A percentile compares a stretch with the other conserved stretches of the same genome.
Conservation (phyloP, 2,329 filamentous ascomycete species). For the Penicillium sp. region DNA sequence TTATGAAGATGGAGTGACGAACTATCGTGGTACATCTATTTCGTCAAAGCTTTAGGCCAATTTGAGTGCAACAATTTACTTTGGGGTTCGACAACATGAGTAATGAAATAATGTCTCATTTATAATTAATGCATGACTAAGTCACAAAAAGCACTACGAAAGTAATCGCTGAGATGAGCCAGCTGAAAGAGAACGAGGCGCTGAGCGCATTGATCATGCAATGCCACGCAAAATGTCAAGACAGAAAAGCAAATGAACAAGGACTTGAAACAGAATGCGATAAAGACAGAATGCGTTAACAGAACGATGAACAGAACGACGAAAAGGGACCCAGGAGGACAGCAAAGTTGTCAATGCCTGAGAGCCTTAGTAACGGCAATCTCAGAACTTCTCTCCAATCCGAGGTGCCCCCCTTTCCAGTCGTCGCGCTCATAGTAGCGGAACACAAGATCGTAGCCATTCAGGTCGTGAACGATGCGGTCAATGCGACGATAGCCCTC, state of each 20-base stretch:
- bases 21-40: too few relatives aligned
- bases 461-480: slow-evolving; percentile 93
- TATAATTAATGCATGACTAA: slow-evolving; percentile 7
- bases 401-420: slow-evolving; percentile 65
- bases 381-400: slow-evolving; percentile 53
- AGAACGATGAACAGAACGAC: slow-evolving; percentile 5
- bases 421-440: slow-evolving; percentile 91
- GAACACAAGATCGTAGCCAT: slow-evolving; percentile 96
- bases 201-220: slow-evolving; percentile 21
- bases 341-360: neutral
- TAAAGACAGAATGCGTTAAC: slow-evolving; percentile 3
- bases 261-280: neutral
- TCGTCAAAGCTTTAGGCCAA: too few relatives aligned
- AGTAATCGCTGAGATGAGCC: slow-evolving; percentile 2
- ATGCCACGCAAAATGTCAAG: slow-evolving; percentile 22
- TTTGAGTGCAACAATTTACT: too few relatives aligned
- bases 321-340: slow-evolving; percentile 14
- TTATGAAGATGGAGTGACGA: neutral
- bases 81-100: neutral
- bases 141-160: slow-evolving; percentile 6
- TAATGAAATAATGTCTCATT: neutral
- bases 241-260: slow-evolving; percentile 11
- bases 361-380: neutral
- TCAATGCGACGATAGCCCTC: slow-evolving; percentile 85
- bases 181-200: slow-evolving; percentile 12